Evolutionary conservation across 176 grass and related monocot genomes (phyloP).

Genomic region (Saccharum spontaneum): DNA sequence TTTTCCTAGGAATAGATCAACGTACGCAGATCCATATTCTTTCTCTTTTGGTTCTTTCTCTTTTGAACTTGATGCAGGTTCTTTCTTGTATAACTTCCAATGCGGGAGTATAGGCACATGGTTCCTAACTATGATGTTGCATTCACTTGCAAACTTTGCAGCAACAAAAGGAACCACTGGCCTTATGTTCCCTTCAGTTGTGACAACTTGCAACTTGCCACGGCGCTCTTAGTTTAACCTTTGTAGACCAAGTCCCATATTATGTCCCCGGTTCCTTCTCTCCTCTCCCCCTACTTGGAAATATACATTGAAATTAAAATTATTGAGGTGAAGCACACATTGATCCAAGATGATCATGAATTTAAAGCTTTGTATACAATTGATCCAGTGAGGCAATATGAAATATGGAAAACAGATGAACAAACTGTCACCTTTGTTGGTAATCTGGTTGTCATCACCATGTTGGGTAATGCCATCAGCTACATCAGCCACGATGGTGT

Average conservation of each 20-base stretch:
- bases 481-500: not conserved
- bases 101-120: not conserved
- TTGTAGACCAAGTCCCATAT: not conserved
- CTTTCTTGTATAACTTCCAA: not conserved
- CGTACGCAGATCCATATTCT: no score
- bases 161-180: not conserved
- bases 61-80: not conserved
- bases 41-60: no score
- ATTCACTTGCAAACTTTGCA: not conserved
- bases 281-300: not conserved
- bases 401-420: no score
- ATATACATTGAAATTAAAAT: not conserved
- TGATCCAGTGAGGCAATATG: no score
- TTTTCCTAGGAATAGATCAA: no score
- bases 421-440: no score
- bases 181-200: not conserved
- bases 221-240: not conserved
- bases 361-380: no score
- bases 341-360: no score
- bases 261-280: not conserved
- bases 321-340: no score
- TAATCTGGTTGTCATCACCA: no score
- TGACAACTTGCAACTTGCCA: not conserved
- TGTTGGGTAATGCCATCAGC: not conserved
- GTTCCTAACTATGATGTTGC: not conserved